Evolutionary conservation across 2,329 filamentous ascomycete genomes (phyloP), one percentile per base, ranked within the genome.

Genomic region (Orbilia quercus): DNA sequence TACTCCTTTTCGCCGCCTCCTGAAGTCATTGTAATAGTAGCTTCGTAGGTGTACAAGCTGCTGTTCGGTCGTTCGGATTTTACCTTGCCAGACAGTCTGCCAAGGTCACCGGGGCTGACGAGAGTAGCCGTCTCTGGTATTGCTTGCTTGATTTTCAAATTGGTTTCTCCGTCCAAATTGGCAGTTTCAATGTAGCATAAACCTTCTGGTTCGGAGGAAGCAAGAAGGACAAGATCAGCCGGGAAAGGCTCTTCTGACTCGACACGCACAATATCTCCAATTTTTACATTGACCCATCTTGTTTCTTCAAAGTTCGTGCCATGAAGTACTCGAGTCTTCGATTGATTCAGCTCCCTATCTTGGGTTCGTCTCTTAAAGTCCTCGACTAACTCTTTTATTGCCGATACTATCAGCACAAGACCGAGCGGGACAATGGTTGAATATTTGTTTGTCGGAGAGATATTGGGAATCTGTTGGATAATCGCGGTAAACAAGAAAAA

Each of bases 151-250:
- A 99, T 96, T 82, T 99, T 99, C 77, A 99, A 83, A 80, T 99
- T 99, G 18, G 95, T 99, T 82, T 99, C 95, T 77, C 95, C 95
- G 78, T 99, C 95, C 69, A 99, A 84, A 80, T 99, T 99, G 22
- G 95, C 94, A 1, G 95, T 99, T 82, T 99, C 95, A 79, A 99
- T 98, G 80, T 99, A 99, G 82, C 95, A 99, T 65, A 99, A 83
- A 78, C 95, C 95, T 83, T 99, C 95, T 0, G 95, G 96, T 80
- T 99, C 96, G 5, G 95, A 98, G 79, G 92, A 96, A 7, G 95
- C 93, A 65, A 99, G 84, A 23, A 99, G 84, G 2, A 98, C 92
- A 76, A 99, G 82, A 81, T 99, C 95, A 38, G 95, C 92, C 0
- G 95, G 95, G 79, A 99, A 98, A 0, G 95, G 89, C 79, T 96